Base-by-base conservation (phyloP, 495 filamentous ascomycete genomes). In the Sporormia fimetaria region DNA sequence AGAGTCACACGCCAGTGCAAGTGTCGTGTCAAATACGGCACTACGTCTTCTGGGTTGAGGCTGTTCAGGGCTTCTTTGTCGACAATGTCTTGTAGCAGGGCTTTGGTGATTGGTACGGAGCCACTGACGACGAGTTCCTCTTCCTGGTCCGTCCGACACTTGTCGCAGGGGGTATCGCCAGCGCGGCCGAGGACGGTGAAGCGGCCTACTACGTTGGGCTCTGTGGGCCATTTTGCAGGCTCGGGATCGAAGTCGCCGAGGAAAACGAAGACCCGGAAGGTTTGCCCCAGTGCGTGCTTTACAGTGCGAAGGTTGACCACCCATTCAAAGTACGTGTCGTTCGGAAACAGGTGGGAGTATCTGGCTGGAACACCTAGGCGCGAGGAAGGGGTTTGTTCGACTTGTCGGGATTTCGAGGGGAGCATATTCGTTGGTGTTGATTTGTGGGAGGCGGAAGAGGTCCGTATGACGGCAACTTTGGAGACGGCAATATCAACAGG, bases 121-220 rank as follows among this genome's bases (percentile, higher is more conserved):
- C 45, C 45, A 4, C 38, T 49, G 12, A 49, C 30, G 8, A 42
- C 45, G 3, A 49, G 38, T 23, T 49, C 38, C 12, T 34, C 20
- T 4, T 42, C 32, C 11, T 20, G 18, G 25, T 49, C 45, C 12
- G 29, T 21, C 29, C 27, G 38, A 34, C 45, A 49, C 38, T 49
- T 49, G 1, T 28, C 38, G 31, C 45, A 49, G 1, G 3, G 31
- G 14, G 45, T 49, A 9, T 36, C 37, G 21, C 21, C 36, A 11
- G 29, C 45, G 16, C 38, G 45, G 3, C 45, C 45, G n/a, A 49
- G 45, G 15, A 49, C 45, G 1, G 45, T 38, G 45, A 49, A 42
- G 21, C 45, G 45, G 30, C 45, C 45, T 22, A 49, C 38, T 12
- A 49, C 17, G 45, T 49, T 49, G 31, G 21, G 17, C 14, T 49